A percentile compares a stretch with the other conserved stretches of the same genome.
These are phyloP conservation scores for Boletus pseudopeckii DNA, from an alignment of 768 basidiomycete genomes.

Conservation along the genomic window DNA sequence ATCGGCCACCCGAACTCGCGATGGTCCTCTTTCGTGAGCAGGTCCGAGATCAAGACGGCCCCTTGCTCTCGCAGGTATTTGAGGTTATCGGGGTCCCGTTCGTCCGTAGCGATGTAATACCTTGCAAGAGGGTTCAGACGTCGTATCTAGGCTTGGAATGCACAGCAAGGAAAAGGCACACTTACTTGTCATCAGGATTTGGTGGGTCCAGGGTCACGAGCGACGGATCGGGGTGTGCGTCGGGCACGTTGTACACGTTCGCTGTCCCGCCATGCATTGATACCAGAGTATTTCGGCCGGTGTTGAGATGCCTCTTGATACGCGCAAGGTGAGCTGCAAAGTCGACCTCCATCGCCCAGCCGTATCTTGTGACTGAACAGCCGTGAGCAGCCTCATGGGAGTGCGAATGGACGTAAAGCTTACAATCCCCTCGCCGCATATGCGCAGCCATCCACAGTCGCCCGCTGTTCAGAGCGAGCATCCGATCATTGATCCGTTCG, in stretches of 20 bases:
- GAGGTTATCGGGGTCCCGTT: constrained; percentile 35
- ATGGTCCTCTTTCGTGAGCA: constrained; percentile 41
- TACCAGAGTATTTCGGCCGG: constrained; percentile 14
- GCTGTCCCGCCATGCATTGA: constrained; percentile 22
- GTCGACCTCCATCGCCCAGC: constrained; percentile 35
- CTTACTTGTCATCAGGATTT: constrained; percentile 22
- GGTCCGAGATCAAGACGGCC: constrained; percentile 39
- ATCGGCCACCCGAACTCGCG: constrained; percentile 40
- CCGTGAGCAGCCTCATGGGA: neutral
- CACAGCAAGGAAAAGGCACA: neutral
- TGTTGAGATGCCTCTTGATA: constrained; percentile 26
- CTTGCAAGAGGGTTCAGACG: constrained; percentile 7
- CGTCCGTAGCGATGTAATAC: constrained; percentile 41
- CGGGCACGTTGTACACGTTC: constrained; percentile 21
- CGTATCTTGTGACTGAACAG: constrained; percentile 23
- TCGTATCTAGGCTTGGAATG: neutral
- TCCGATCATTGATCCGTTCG: constrained; percentile 29
- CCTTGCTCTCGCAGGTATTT: constrained; percentile 33
- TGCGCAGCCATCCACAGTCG: constrained; percentile 43
- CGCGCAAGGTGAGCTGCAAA: constrained; percentile 34
- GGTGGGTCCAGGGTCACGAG: constrained; percentile 27
- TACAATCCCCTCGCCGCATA: constrained; percentile 45
- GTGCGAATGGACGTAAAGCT: constrained; percentile 3
- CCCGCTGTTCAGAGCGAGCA: constrained; percentile 27
- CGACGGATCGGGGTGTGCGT: constrained; percentile 13